These are phyloP conservation scores for Kodamaea laetipori DNA, from an alignment of 805 yeast species.

Conservation along the genomic window DNA sequence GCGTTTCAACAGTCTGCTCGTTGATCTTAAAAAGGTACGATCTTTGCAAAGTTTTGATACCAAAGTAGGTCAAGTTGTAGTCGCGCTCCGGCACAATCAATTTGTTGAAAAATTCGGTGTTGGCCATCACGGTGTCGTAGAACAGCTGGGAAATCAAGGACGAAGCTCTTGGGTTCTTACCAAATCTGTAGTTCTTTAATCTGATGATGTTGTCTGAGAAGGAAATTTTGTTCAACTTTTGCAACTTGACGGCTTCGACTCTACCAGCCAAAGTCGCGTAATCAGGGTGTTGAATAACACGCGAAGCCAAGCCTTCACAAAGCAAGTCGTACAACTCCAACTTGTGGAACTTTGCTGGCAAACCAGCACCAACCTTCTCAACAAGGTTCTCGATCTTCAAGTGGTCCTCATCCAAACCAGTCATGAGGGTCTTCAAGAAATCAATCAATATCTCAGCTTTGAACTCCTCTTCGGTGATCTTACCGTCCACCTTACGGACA, in stretches of 20 bases:
- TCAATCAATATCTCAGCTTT: slow-evolving; percentile 6
- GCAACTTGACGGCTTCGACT: slow-evolving; percentile 34
- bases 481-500: slow-evolving; percentile 14
- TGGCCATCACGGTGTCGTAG: slow-evolving; percentile 59
- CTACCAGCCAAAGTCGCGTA: slow-evolving; percentile 40
- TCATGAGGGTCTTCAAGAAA: slow-evolving; percentile 11
- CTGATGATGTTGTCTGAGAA: slow-evolving; percentile 30
- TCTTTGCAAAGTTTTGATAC: slow-evolving; percentile 87
- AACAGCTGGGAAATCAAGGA: slow-evolving; percentile 65
- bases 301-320: slow-evolving; percentile 38
- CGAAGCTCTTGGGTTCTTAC: slow-evolving; percentile 15
- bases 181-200: slow-evolving; percentile 18
- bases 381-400: slow-evolving; percentile 14
- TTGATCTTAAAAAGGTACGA: slow-evolving; percentile 70
- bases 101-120: slow-evolving; percentile 67
- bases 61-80: slow-evolving; percentile 77
- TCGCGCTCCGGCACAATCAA: slow-evolving; percentile 81
- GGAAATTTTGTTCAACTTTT: slow-evolving; percentile 18
- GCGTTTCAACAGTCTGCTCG: slow-evolving; percentile 73
- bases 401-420: slow-evolving; percentile 13
- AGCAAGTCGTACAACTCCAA: slow-evolving; percentile 30
- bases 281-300: slow-evolving; percentile 37
- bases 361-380: slow-evolving; percentile 14
- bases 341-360: slow-evolving; percentile 16
- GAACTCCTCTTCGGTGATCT: slow-evolving; percentile 15